A percentile compares a stretch with the other conserved stretches of the same genome.
Conservation (phyloP, 805 yeast species). For the Brettanomyces custersianus region DNA sequence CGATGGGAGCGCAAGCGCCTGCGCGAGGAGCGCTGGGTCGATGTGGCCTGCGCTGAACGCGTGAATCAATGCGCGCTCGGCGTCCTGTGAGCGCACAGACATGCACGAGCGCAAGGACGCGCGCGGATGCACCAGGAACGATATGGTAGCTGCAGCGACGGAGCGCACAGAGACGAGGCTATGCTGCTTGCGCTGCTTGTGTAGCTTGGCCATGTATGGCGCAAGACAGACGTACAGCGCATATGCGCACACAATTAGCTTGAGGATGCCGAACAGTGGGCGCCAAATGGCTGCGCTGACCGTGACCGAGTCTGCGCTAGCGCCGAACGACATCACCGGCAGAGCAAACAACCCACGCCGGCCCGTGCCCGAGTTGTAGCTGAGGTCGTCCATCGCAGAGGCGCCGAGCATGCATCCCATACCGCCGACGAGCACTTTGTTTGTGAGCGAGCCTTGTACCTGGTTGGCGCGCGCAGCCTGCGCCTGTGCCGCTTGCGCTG, state of each 20-base stretch:
- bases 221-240: conserved; percentile 15
- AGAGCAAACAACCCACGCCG: conserved; percentile 22
- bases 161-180: not conserved
- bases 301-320: conserved; percentile 10
- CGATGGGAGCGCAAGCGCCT: conserved; percentile 6
- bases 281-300: conserved; percentile 12
- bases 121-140: conserved; percentile 10
- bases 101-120: too few species aligned
- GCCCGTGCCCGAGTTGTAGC: conserved; percentile 8
- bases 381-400: conserved; percentile 44
- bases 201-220: not conserved
- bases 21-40: conserved; percentile 3
- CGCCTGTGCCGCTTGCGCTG: too few species aligned
- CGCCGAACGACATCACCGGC: conserved; percentile 21
- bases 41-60: conserved; percentile 2
- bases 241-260: conserved; percentile 14
- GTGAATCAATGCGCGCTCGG: conserved; percentile 10
- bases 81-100: conserved; percentile 7
- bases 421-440: conserved; percentile 52
- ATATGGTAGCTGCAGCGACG: not conserved
- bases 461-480: conserved; percentile 4
- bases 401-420: conserved; percentile 59
- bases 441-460: conserved; percentile 23
- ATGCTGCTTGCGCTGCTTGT: not conserved
- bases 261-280: conserved; percentile 22